A percentile compares a stretch with the other conserved stretches of the same genome.
Evolutionary conservation across 1,139 yeast genomes (phyloP).

Genomic region (Scheffersomyces insectosa): DNA sequence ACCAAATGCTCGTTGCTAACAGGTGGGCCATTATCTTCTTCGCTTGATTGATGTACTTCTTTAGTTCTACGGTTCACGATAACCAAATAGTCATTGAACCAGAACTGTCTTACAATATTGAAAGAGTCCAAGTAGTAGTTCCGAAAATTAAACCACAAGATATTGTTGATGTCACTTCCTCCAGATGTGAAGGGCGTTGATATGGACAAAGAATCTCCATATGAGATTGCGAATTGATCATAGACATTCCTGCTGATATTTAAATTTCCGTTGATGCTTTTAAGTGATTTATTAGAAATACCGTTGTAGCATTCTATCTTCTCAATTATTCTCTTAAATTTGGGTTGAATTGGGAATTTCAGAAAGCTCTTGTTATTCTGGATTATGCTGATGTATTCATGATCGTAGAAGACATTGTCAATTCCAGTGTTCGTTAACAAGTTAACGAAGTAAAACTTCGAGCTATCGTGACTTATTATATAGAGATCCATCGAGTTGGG

Average conservation of each 20-base stretch:
- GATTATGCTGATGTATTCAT: slow-evolving; percentile 29
- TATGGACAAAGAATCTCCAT: slow-evolving; percentile 22
- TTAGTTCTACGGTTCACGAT: slow-evolving; percentile 31
- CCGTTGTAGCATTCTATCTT: slow-evolving; percentile 23
- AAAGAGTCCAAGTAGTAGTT: slow-evolving; percentile 35
- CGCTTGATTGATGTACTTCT: slow-evolving; percentile 18
- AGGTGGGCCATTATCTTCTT: slow-evolving; percentile 7
- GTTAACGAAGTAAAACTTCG: slow-evolving; percentile 23
- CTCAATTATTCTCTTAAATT: slow-evolving; percentile 27
- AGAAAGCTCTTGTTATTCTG: slow-evolving; percentile 18
- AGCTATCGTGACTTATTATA: slow-evolving; percentile 19
- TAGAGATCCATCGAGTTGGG: slow-evolving; percentile 29
- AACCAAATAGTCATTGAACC: slow-evolving; percentile 37
- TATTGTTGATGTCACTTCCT: slow-evolving; percentile 30
- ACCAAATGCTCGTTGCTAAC: slow-evolving; percentile 14
- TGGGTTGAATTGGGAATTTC: slow-evolving; percentile 36
- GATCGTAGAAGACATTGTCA: slow-evolving; percentile 23
- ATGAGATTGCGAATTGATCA: slow-evolving; percentile 27
- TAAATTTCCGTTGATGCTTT: slow-evolving; percentile 20
- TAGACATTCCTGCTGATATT: slow-evolving; percentile 23
- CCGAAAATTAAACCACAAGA: slow-evolving; percentile 43
- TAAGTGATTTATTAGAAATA: slow-evolving; percentile 10
- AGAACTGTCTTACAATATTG: slow-evolving; percentile 38
- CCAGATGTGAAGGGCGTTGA: slow-evolving; percentile 37
- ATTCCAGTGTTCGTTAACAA: slow-evolving; percentile 18